Percentiles rank a stretch among this genome's conserved stretches.
Conservation (phyloP, 768 basidiomycete genomes). For the Russula lepida region DNA sequence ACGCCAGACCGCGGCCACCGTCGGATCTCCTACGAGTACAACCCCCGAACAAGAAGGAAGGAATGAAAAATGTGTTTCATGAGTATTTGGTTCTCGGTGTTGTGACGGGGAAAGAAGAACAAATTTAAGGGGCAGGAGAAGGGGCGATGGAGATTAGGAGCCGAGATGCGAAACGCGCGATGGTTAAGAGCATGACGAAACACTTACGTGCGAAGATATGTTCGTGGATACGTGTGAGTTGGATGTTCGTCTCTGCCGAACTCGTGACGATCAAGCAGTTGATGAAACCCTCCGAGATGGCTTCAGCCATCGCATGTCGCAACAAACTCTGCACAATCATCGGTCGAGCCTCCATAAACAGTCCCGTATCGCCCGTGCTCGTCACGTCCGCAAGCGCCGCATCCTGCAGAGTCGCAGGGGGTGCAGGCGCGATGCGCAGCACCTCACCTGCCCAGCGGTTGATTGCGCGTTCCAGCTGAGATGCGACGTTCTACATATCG, state of each 20-base stretch:
- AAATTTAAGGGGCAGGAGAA: not conserved
- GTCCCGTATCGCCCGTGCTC: conserved; percentile 36
- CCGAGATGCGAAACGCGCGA: not conserved
- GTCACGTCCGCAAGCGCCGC: conserved; percentile 55
- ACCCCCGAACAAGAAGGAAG: not conserved
- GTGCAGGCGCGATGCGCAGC: conserved; percentile 47
- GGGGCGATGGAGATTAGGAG: no score
- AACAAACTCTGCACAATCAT: conserved; percentile 76
- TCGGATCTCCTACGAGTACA: conserved; percentile 55
- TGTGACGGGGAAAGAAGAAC: not conserved
- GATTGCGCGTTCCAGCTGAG: conserved; percentile 60
- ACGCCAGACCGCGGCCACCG: conserved; percentile 86
- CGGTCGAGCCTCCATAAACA: conserved; percentile 31
- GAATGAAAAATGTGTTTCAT: no score
- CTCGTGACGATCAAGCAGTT: conserved; percentile 85
- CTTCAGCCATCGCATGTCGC: conserved; percentile 72
- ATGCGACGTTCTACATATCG: conserved; percentile 54
- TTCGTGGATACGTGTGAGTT: conserved; percentile 81
- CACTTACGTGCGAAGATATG: conserved; percentile 73
- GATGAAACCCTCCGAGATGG: conserved; percentile 68
- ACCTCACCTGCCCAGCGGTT: conserved; percentile 84
- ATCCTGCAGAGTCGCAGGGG: conserved; percentile 44
- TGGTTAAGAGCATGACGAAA: not conserved
- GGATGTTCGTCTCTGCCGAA: conserved; percentile 74
- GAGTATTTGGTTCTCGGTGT: not conserved